These are phyloP conservation scores for Aspergillus heteromorphus DNA, from an alignment of 495 filamentous ascomycete genomes.

Conservation along the genomic window DNA sequence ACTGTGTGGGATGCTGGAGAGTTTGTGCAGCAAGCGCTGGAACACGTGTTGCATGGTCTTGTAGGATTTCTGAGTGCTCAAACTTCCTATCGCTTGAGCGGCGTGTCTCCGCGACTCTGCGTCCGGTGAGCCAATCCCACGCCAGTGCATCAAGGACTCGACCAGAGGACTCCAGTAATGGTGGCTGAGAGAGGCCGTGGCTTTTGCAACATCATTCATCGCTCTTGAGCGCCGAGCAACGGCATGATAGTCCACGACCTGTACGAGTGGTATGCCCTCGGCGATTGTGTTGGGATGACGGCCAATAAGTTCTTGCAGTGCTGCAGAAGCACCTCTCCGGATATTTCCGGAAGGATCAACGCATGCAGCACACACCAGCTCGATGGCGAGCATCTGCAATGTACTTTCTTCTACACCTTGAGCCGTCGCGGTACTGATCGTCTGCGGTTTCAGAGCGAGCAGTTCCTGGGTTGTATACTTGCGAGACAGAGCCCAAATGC, in stretches of 20 bases:
- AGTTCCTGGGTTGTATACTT: constrained; percentile 81
- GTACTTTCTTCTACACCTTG: constrained; percentile 36
- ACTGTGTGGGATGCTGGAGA: constrained; percentile 45
- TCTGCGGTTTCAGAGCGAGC: constrained; percentile 48
- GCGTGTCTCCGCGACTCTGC: constrained; percentile 64
- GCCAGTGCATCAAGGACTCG: constrained; percentile 74
- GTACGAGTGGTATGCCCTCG: constrained; percentile 78
- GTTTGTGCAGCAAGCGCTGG: constrained; percentile 35
- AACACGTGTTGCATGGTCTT: constrained; percentile 29
- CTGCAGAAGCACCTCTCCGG: constrained; percentile 83
- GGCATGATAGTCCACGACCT: constrained; percentile 87
- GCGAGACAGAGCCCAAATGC: constrained; percentile 86
- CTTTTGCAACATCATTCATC: constrained; percentile 65
- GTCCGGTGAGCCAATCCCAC: constrained; percentile 76
- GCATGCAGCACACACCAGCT: constrained; percentile 75
- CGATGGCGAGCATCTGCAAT: constrained; percentile 69
- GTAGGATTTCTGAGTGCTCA: constrained; percentile 40
- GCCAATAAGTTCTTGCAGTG: constrained; percentile 89
- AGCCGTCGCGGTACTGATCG: constrained; percentile 23
- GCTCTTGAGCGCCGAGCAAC: constrained; percentile 83
- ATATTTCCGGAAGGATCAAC: constrained; percentile 91
- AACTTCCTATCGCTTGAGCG: constrained; percentile 58
- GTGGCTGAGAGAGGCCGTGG: constrained; percentile 55
- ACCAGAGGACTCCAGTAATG: constrained; percentile 68
- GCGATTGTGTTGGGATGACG: constrained; percentile 79